phyloP scores from a whole-genome alignment of 225 moss, liverwort and hornwort species.

The Physcomitrellopsis africana region DNA sequence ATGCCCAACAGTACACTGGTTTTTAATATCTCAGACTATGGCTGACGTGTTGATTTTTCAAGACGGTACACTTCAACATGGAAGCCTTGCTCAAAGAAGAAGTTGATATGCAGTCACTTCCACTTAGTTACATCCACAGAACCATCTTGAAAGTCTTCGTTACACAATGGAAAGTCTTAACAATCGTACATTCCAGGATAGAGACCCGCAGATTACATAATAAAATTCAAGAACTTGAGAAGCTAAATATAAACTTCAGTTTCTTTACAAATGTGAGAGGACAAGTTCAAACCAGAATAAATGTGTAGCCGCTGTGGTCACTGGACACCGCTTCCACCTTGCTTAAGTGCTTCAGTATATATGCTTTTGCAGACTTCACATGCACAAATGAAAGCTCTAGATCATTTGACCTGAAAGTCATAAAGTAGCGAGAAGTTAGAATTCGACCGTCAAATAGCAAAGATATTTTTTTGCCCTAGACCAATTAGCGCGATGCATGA shows the following conservation, averaged over 20 bases:
- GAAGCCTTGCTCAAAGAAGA: slow-evolving; percentile 20
- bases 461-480: not conserved
- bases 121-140: slow-evolving; percentile 20
- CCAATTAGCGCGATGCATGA: too few species aligned
- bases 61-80: slow-evolving; percentile 6
- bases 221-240: slow-evolving; percentile 14
- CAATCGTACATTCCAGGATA: slow-evolving; percentile 1
- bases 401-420: not conserved
- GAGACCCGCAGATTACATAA: slow-evolving; percentile 18
- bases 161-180: slow-evolving; percentile 14
- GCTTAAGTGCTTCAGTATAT: slow-evolving; percentile 94
- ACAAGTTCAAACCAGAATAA: slow-evolving; percentile 73
- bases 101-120: slow-evolving; percentile 14
- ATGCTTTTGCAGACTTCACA: slow-evolving; percentile 89
- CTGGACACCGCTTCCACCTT: slow-evolving; percentile 94
- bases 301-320: slow-evolving; percentile 94
- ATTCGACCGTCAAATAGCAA: too few species aligned
- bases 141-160: slow-evolving; percentile 7
- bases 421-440: not conserved
- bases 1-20: slow-evolving; percentile 11
- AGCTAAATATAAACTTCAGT: slow-evolving; percentile 3
- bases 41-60: not conserved
- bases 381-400: slow-evolving; percentile 8
- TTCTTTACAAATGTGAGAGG: slow-evolving; percentile 22
- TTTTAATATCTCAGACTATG: slow-evolving; percentile 15